phyloP scores from a whole-genome alignment of 1,284 basidiomycete genomes.

The Marasmius fiardii region DNA sequence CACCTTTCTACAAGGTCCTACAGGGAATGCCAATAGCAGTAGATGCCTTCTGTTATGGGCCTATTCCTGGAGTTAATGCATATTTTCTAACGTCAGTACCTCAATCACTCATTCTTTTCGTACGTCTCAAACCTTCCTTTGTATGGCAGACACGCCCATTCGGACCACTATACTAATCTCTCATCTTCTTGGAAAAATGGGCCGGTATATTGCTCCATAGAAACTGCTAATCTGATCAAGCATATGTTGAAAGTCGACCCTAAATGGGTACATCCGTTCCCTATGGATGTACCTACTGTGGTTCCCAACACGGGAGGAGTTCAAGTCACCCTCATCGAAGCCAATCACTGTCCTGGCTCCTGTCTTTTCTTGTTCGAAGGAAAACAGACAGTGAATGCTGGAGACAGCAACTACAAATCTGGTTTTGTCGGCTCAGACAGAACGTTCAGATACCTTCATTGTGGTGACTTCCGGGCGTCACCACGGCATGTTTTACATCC shows the following conservation, averaged over 20 bases:
- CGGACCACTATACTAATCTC: constrained; percentile 91
- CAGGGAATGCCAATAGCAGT: constrained; percentile 98
- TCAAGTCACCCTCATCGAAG: constrained; percentile 90
- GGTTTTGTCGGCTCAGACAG: constrained; percentile 66
- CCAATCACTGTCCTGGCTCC: constrained; percentile 97
- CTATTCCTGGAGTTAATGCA: constrained; percentile 83
- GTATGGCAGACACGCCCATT: constrained; percentile 79
- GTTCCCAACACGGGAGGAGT: constrained; percentile 88
- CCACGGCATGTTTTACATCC: constrained; percentile 85
- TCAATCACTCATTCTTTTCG: constrained; percentile 6
- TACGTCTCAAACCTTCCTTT: not conserved
- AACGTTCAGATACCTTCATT: constrained; percentile 89
- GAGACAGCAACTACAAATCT: constrained; percentile 74
- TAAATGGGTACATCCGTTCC: constrained; percentile 85
- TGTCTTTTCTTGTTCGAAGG: constrained; percentile 95
- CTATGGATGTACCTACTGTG: constrained; percentile 71
- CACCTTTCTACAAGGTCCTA: constrained; percentile 95
- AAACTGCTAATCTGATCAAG: constrained; percentile 87
- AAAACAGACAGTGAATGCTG: constrained; percentile 82
- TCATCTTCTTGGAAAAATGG: constrained; percentile 86
- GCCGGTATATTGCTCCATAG: constrained; percentile 92
- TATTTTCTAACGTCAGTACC: constrained; percentile 80
- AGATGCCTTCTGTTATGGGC: constrained; percentile 92
- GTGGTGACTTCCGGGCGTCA: constrained; percentile 91
- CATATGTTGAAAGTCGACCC: constrained; percentile 87